Evolutionary conservation across 176 grass and related monocot genomes (phyloP), one percentile per base, ranked within the genome.

Genomic region (Eragrostis nindensis): DNA sequence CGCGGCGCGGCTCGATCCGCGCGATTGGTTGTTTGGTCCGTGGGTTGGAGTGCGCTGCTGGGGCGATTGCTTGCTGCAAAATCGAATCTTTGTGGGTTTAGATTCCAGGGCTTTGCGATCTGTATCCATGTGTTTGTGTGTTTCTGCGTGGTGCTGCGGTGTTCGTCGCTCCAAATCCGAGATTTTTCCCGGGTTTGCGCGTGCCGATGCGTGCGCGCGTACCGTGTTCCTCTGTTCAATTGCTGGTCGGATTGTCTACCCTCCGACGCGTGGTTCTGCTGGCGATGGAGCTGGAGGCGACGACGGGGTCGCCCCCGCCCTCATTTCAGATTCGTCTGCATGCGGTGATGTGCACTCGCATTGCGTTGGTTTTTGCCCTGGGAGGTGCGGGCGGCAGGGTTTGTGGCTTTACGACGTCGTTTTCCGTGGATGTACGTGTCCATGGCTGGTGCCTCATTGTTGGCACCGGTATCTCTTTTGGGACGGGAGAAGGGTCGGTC

Each of bases 391-490:
- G 43, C 24, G 25, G 5, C 76, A 15, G 48, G 19, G 5, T 80
- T 75, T 38, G 9, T 14, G 41, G 48, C 66, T 77, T 86, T 78
- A n/a, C n/a, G n/a, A 86, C 79, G 83, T 90, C 83, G 50, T 74
- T 90, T 78, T 90, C 83, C 30, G 22, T 57, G 40, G 55, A 57
- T 59, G 64, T 72, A 78, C 68, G 79, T 86, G 50, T 82, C 42
- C 49, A 52, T 19, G 74, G 53, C 67, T 74, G 56, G 22, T 68
- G 74, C 78, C 71, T n/a, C 12, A 4, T 54, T 62, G 57, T 26
- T 81, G 77, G 13, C 54, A 21, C 49, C 16, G 13, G 14, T 18
- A 16, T 18, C 46, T 24, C 69, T 66, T 80, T 75, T 86, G 52
- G 22, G 17, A 27, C 1, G 25, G n/a, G 39, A 53, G 22, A 75